Percentiles rank a stretch among this genome's conserved stretches.
These are phyloP conservation scores for Heterobasidion irregulare DNA, from an alignment of 1,284 basidiomycete genomes.

Conservation along the genomic window DNA sequence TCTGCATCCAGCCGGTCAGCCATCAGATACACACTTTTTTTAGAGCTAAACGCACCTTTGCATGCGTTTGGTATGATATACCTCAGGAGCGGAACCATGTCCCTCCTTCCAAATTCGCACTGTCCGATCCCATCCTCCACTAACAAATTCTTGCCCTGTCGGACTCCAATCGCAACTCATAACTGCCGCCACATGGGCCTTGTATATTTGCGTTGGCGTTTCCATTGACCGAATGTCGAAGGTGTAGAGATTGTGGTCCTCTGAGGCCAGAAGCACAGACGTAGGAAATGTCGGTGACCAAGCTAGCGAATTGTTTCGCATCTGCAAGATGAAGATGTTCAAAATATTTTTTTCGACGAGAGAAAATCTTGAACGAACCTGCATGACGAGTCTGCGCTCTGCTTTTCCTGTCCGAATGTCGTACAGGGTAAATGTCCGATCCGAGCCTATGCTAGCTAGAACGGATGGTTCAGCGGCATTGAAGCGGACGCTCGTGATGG, in stretches of 20 bases:
- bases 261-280: conserved; percentile 84
- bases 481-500: conserved; percentile 83
- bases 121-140: conserved; percentile 94
- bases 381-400: conserved; percentile 86
- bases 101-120: conserved; percentile 91
- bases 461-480: conserved; percentile 93
- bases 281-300: conserved; percentile 98
- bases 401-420: conserved; percentile 96
- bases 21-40: conserved; percentile 4
- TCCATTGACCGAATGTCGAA: conserved; percentile 90
- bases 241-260: conserved; percentile 98
- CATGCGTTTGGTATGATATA: conserved; percentile 99
- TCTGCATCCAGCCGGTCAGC: conserved; percentile 29
- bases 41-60: conserved; percentile 55
- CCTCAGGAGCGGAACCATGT: conserved; percentile 76
- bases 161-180: conserved; percentile 93
- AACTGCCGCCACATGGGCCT: conserved; percentile 94
- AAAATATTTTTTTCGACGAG: background rate
- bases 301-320: conserved; percentile 82
- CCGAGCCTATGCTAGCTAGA: conserved; percentile 88
- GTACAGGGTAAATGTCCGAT: conserved; percentile 93
- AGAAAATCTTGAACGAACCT: conserved; percentile 36
- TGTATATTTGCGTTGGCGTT: conserved; percentile 90
- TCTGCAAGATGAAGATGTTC: conserved; percentile 30
- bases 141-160: conserved; percentile 94